Conservation (phyloP, 2,329 filamentous ascomycete species). For the Arthrocladium fulminans region DNA sequence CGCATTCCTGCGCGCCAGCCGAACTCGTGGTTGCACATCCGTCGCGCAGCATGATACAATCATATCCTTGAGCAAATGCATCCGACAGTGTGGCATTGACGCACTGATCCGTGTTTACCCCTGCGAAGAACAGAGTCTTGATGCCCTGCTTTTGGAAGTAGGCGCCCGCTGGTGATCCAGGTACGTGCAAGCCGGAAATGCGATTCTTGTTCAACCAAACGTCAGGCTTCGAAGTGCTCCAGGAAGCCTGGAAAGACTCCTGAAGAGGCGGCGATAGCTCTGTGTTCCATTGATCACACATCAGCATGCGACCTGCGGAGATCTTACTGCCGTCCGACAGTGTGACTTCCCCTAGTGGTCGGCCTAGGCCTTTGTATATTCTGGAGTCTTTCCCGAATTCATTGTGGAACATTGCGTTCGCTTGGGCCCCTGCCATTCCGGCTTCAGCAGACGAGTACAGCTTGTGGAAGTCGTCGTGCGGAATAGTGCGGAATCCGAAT, state of each 20-base stretch:
- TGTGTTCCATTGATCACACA: constrained; percentile 50
- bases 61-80: constrained; percentile 48
- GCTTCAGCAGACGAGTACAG: neutral
- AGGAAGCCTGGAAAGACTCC: constrained; percentile 28
- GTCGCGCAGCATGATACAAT: constrained; percentile 49
- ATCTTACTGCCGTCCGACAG: constrained; percentile 21
- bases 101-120: constrained; percentile 34
- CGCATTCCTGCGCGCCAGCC: constrained; percentile 18
- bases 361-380: constrained; percentile 37
- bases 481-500: constrained; percentile 38
- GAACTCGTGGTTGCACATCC: constrained; percentile 41
- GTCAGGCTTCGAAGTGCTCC: constrained; percentile 31
- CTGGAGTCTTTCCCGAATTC: constrained; percentile 22
- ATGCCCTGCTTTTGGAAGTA: constrained; percentile 35
- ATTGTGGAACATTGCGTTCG: constrained; percentile 11
- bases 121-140: constrained; percentile 47
- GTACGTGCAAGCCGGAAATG: constrained; percentile 49
- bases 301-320: constrained; percentile 34
- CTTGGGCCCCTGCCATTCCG: neutral
- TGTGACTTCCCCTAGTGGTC: constrained; percentile 37
- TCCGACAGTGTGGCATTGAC: constrained; percentile 49
- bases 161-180: constrained; percentile 35
- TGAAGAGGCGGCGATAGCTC: constrained; percentile 42
- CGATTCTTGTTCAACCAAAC: constrained; percentile 49
- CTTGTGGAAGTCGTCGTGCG: constrained; percentile 14